A percentile compares a stretch with the other conserved stretches of the same genome.
Conservation (phyloP, 306 rosid genomes). For the Macrotyloma uniflorum region DNA sequence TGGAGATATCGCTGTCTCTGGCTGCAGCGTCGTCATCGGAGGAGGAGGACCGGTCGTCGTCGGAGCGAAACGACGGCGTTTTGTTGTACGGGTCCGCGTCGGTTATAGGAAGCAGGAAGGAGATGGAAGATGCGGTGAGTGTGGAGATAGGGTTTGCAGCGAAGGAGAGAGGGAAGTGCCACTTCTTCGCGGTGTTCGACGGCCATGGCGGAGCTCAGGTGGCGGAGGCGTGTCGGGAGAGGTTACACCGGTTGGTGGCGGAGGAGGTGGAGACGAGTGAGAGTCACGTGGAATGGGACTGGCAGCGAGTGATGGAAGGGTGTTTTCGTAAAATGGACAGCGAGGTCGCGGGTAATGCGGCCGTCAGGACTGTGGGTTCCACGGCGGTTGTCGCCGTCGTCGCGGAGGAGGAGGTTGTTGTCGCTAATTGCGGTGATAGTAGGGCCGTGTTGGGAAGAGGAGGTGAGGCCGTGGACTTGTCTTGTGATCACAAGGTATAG, state of each 20-base stretch:
- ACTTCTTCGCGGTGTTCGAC: conserved; percentile 80
- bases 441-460: conserved; percentile 82
- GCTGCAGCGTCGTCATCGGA: conserved; percentile 17
- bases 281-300: conserved; percentile 49
- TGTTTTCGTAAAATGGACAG: conserved; percentile 78
- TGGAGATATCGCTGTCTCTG: conserved; percentile 51
- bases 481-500: conserved; percentile 79
- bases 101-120: conserved; percentile 74
- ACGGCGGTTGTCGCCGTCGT: conserved; percentile 72
- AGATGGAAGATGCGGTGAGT: conserved; percentile 89
- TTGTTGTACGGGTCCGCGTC: conserved; percentile 62
- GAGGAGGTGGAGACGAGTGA: conserved; percentile 48
- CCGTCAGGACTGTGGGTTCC: conserved; percentile 63
- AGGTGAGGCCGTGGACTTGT: conserved; percentile 63
- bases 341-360: conserved; percentile 56
- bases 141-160: conserved; percentile 56
- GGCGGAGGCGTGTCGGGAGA: conserved; percentile 64
- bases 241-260: conserved; percentile 65
- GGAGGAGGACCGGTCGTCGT: conserved; percentile 22
- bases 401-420: conserved; percentile 51
- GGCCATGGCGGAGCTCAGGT: conserved; percentile 87
- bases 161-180: conserved; percentile 45
- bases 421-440: conserved; percentile 87
- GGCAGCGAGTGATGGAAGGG: conserved; percentile 79
- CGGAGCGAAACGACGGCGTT: conserved; percentile 12